Conservation (phyloP, 345 rosid genomes). For the Euclidium syriacum region DNA sequence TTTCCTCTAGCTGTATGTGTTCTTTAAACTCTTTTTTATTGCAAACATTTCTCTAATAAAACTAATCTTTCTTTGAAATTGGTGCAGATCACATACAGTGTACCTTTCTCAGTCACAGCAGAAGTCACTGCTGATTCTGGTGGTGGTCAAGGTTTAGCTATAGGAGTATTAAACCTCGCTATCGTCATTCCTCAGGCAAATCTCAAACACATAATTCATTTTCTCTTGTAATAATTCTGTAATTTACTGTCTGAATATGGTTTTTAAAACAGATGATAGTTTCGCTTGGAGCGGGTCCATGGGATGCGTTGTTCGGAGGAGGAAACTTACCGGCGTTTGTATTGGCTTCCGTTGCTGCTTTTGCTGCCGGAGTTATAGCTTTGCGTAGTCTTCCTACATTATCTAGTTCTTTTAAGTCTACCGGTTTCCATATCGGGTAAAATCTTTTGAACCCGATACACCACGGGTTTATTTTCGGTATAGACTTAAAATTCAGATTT, state of each 20-base stretch:
- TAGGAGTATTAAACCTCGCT: constrained; percentile 90
- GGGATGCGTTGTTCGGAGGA: constrained; percentile 96
- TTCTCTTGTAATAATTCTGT: neutral
- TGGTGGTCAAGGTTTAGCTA: constrained; percentile 97
- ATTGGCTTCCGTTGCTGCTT: constrained; percentile 64
- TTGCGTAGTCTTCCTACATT: constrained; percentile 62
- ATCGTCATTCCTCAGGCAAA: constrained; percentile 87
- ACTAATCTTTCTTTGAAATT: neutral
- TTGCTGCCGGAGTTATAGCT: constrained; percentile 70
- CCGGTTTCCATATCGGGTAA: constrained; percentile 84
- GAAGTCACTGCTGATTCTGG: constrained; percentile 95
- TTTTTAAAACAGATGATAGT: constrained; percentile 55
- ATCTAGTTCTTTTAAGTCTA: constrained; percentile 54
- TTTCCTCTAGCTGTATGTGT: constrained; percentile 92
- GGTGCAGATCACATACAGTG: constrained; percentile 84
- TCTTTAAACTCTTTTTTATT: constrained; percentile 1
- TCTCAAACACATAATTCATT: neutral
- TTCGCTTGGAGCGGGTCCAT: constrained; percentile 93
- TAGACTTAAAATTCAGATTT: constrained; percentile 18
- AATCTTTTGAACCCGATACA: constrained; percentile 4
- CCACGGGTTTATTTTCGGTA: neutral
- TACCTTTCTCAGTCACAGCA: constrained; percentile 90
- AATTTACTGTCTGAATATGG: neutral
- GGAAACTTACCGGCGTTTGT: constrained; percentile 93
- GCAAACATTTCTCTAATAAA: neutral